A percentile compares a stretch with the other conserved stretches of the same genome.
Conservation (phyloP, 2,329 filamentous ascomycete genomes). For the Samsoniella hepiali region DNA sequence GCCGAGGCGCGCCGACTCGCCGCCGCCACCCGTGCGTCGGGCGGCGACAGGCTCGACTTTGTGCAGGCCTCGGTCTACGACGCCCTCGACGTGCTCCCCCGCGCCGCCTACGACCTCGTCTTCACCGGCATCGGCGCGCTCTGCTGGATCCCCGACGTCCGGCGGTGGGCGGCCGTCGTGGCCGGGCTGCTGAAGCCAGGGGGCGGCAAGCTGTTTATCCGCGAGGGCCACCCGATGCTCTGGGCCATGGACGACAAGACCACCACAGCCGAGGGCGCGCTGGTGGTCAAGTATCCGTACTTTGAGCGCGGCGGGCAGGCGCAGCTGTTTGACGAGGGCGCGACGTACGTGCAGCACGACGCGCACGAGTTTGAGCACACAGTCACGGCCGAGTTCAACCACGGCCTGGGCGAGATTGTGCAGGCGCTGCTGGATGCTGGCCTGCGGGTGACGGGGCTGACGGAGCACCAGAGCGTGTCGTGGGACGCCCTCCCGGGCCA, state of each 20-base stretch:
- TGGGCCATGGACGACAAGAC: constrained; percentile 18
- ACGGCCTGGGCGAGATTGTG: constrained; percentile 22
- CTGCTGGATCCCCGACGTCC: constrained; percentile 20
- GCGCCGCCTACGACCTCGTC: constrained; percentile 19
- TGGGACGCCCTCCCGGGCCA: constrained; percentile 16
- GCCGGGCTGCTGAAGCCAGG: constrained; percentile 18
- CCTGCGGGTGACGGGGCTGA: constrained; percentile 17
- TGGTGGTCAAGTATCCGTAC: constrained; percentile 20
- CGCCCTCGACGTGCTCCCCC: not conserved
- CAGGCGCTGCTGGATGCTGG: constrained; percentile 20
- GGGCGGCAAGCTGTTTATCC: constrained; percentile 20
- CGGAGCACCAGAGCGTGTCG: constrained; percentile 21
- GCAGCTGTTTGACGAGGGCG: constrained; percentile 7
- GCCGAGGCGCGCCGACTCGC: constrained; percentile 18
- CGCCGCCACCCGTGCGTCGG: constrained; percentile 2
- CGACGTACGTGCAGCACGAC: constrained; percentile 18
- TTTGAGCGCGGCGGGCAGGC: constrained; percentile 20
- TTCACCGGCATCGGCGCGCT: constrained; percentile 22
- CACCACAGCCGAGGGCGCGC: not conserved
- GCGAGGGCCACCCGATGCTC: constrained; percentile 20
- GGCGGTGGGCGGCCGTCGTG: constrained; percentile 20
- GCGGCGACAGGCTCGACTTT: constrained; percentile 19
- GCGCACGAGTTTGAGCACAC: constrained; percentile 15
- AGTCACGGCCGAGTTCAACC: constrained; percentile 19
- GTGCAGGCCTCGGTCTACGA: constrained; percentile 21